Evolutionary conservation across 2,329 filamentous ascomycete genomes (phyloP).

Genomic region (Trichoderma sp.): DNA sequence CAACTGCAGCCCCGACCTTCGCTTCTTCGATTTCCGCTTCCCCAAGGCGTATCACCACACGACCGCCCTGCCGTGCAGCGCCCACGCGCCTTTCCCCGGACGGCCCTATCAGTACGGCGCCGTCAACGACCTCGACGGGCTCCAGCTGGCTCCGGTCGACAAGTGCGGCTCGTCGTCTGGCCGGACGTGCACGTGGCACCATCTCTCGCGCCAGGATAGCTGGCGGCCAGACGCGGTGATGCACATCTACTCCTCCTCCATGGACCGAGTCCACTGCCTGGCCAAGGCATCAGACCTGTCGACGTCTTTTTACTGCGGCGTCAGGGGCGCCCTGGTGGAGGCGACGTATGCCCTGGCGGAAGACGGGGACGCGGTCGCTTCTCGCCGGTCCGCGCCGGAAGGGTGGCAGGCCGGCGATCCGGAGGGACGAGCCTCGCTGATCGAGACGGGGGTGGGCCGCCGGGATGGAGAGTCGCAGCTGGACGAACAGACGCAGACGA

Average conservation of each 20-base stretch:
- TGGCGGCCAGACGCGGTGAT: slow-evolving; percentile 55
- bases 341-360: slow-evolving; percentile 39
- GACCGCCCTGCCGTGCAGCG: slow-evolving; percentile 50
- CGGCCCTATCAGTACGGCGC: not conserved
- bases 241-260: slow-evolving; percentile 44
- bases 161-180: slow-evolving; percentile 43
- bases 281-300: slow-evolving; percentile 51
- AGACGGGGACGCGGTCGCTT: slow-evolving; percentile 28
- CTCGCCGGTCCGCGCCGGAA: slow-evolving; percentile 30
- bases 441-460: slow-evolving; percentile 41
- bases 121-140: not conserved
- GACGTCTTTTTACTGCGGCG: slow-evolving; percentile 53
- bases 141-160: slow-evolving; percentile 42
- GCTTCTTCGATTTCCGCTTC: slow-evolving; percentile 59
- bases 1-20: slow-evolving; percentile 47
- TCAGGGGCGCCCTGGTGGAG: slow-evolving; percentile 52
- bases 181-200: slow-evolving; percentile 52
- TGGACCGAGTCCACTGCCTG: slow-evolving; percentile 49
- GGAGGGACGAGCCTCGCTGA: slow-evolving; percentile 34
- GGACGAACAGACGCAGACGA: slow-evolving; percentile 23
- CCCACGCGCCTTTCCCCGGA: not conserved
- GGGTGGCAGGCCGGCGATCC: slow-evolving; percentile 34
- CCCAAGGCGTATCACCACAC: slow-evolving; percentile 53
- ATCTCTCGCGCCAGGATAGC: slow-evolving; percentile 45
- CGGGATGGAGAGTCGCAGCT: slow-evolving; percentile 31